Evolutionary conservation across 2,329 filamentous ascomycete genomes (phyloP), one percentile per base, ranked within the genome.

Genomic region (Calonectria hawksworthii): DNA sequence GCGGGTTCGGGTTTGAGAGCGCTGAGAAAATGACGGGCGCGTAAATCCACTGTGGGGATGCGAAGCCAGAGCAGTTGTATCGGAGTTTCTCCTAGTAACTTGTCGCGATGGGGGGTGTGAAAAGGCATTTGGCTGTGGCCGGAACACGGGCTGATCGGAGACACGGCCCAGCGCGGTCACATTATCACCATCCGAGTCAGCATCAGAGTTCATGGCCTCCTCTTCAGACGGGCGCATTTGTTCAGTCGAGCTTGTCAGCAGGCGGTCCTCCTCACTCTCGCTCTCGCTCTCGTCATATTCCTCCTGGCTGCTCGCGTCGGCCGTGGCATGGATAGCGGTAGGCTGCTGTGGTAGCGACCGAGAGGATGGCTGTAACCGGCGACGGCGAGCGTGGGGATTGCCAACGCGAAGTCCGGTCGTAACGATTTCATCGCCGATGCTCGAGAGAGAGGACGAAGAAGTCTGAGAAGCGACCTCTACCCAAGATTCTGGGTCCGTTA

Each of bases 221-320:
- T 84, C 83, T 59, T 85, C 83, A 21, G 85, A 83, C 56, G 86
- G 82, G 73, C 85, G 83, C 14, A 82, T 81, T 72, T 91, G 89
- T 79, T 93, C 92, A 59, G 87, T 89, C 18, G 92, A 93, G 79
- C 90, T 92, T 2, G 89, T 89, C 82, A 93, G 84, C 14, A 91
- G 79, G 18, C 90, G 91, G 80, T 98, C 96, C 52, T 96, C 95
- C 76, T 98, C 96, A 85, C 91, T 98, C 84, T 98, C 96, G 76
- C 94, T 98, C 87, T 98, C 96, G 76, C 87, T 98, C 96, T 76
- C 96, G 41, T 98, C 95, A 81, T 98, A 98, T 86, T 98, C 96
- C 80, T 98, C 96, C 83, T 98, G 95, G 81, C 96, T 98, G 85
- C 95, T 98, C 38, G 89, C 87, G 61, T 87, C 87, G 70, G 87